Evolutionary conservation across 257 asterid genomes (phyloP), one percentile per base, ranked within the genome.

Genomic region (Pogostemon cablin): DNA sequence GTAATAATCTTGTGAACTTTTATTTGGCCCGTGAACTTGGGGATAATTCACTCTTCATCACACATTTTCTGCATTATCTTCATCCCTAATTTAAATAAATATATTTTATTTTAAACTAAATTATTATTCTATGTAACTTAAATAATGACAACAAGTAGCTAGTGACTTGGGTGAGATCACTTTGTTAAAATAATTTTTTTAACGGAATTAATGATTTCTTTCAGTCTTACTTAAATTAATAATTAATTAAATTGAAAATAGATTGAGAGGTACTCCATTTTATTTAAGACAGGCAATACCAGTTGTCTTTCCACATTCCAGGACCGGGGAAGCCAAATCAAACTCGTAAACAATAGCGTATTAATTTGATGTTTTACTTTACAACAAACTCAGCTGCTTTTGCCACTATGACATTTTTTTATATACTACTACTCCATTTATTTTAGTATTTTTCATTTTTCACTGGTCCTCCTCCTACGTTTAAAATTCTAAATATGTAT

Each of bases 1-100:
- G 77, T 55, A 60, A 70, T 59, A 71, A 67, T 69, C 90, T 84
- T 90, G 90, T 86, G 90, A 86, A 72, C 88, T 61, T 80, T 54
- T 75, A 68, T 64, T 82, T 50, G 79, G 77, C 88, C 67, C 86
- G 90, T 85, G 93, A 81, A 75, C 73, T 65, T 79, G 3, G 62
- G 74, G 78, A 77, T 60, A 58, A 81, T 72, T 69, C 34, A 9
- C 62, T 65, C 62, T 73, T 44, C 32, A 62, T 79, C 83, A 79
- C 83, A 38, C 77, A 54, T 44, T 46, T 79, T 64, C 61, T 65
- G 62, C 77, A 66, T 70, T 79, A 71, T 71, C 73, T 62, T 47
- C 73, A 55, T 2, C 7, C 66, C 32, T 25, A 25, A 25, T 25
- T 25, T 55, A 32, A 62, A 54, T 12, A 25, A 3, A 71, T 11